Conservation (phyloP, 176 grass and related monocot species). For the Triticum timopheevii region DNA sequence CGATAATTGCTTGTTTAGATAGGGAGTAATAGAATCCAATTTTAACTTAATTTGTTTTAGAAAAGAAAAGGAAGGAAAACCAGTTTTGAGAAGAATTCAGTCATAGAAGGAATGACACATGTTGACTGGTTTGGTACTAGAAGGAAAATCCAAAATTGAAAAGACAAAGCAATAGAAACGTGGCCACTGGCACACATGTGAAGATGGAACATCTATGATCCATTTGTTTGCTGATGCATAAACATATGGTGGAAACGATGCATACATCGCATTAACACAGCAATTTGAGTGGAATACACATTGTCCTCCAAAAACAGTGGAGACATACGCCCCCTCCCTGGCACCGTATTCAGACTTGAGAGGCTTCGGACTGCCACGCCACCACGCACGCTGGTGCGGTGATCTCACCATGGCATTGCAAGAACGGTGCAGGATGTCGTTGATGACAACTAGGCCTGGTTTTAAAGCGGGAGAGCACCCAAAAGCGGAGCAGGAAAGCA, state of each 20-base stretch:
- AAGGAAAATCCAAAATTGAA: too few species aligned
- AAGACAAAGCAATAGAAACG: neutral
- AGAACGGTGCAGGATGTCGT: neutral
- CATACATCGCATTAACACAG: neutral
- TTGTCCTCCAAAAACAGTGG: neutral
- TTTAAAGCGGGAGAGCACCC: neutral
- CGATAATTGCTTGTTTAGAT: too few species aligned
- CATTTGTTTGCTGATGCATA: neutral
- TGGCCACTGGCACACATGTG: neutral
- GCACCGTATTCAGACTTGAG: too few species aligned
- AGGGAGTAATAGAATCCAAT: too few species aligned
- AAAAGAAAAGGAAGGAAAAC: too few species aligned
- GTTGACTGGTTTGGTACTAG: too few species aligned
- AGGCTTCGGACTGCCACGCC: neutral
- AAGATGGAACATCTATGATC: too few species aligned
- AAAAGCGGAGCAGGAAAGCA: constrained; percentile 26
- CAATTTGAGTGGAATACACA: constrained; percentile 17
- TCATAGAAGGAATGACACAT: too few species aligned
- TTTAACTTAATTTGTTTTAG: too few species aligned
- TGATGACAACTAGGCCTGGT: constrained; percentile 1
- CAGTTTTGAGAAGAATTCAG: too few species aligned
- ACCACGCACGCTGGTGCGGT: neutral
- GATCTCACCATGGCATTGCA: neutral
- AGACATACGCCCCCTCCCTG: neutral
- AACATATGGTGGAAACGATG: neutral